Base-by-base conservation (phyloP, 352 stramenopile genomes). In the Phytophthora fragariaefolia region DNA sequence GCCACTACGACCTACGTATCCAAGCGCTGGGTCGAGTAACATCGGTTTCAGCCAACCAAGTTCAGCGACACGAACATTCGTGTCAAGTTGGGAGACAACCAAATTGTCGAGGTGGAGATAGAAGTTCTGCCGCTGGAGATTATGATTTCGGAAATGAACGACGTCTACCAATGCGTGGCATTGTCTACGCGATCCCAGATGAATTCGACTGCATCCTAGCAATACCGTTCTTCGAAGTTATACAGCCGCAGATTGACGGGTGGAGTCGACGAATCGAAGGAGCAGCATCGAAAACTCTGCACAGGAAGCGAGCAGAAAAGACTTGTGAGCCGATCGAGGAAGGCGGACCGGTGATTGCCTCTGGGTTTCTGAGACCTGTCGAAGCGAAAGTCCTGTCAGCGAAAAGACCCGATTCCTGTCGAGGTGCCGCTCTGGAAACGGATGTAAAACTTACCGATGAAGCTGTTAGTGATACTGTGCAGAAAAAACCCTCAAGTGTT, bases 381-480 rank as follows among this genome's bases (percentile, higher is more conserved):
- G 49, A n/a, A 30, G 49, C 40, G 42, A 66, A 66, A 58, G 58
- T 24, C 47, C 46, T 65, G 13, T 51, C 34, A 23, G 34, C 57
- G 47, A 65, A 65, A 57, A 58, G 48, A 66, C 58, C 36, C 23
- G 36, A 58, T 65, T 49, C 57, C 57, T 51, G 38, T 50, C 13
- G 38, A 58, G 46, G 32, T 13, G 46, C 45, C 57, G 49, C 49
- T 38, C 49, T 66, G 58, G 49, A 66, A 66, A 66, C 27, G 40
- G 40, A 60, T 66, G 40, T 55, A 49, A 49, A 9, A 40, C 52
- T 42, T 5, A 8, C 17, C 17, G 38, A 40, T 50, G n/a, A 59
- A 43, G 10, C 42, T 27, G 27, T 18, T 49, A 7, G 47, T 22
- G n/a, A 22, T 4, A 8, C 34, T 38, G 27, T 22, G 28, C 58